phyloP scores from a whole-genome alignment of 2,329 filamentous ascomycete species.

The Fusarium dimerum region DNA sequence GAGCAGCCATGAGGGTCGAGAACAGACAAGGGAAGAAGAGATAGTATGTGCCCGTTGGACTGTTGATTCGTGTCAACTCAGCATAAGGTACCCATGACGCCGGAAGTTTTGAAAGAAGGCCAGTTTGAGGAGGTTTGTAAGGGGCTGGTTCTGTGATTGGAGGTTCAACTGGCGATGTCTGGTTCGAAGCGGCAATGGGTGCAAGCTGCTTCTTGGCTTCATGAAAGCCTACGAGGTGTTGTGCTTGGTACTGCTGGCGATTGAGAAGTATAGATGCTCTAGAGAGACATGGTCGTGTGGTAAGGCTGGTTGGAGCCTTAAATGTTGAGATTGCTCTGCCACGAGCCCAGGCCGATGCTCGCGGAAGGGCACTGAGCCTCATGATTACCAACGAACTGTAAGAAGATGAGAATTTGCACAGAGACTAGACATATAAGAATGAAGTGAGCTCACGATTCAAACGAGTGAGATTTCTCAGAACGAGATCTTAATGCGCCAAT shows the following conservation, averaged over 20 bases:
- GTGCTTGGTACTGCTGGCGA: conserved; percentile 13
- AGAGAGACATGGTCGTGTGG: conserved; percentile 8
- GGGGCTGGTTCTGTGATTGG: conserved; percentile 16
- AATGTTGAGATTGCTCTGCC: conserved; percentile 16
- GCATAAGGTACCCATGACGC: conserved; percentile 74
- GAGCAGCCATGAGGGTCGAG: conserved; percentile 78
- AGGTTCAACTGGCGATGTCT: conserved; percentile 9
- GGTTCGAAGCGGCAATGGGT: conserved; percentile 13
- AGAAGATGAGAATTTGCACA: conserved; percentile 5
- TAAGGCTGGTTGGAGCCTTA: conserved; percentile 7
- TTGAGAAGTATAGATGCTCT: too few relatives aligned
- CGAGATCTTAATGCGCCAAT: neutral
- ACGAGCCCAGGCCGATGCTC: conserved; percentile 26
- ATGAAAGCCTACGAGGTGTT: conserved; percentile 26
- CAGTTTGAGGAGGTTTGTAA: conserved; percentile 72
- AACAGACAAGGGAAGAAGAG: conserved; percentile 85
- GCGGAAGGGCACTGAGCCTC: conserved; percentile 23
- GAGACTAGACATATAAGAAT: neutral
- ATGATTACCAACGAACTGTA: conserved; percentile 17
- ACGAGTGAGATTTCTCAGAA: neutral
- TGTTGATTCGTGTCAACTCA: conserved; percentile 79
- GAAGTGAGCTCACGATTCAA: neutral
- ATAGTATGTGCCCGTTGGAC: conserved; percentile 80
- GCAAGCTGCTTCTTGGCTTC: conserved; percentile 21
- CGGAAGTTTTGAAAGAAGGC: conserved; percentile 71